These are phyloP conservation scores for Cenchrus fungigraminus DNA, from an alignment of 176 grass and related monocot genomes.

Conservation along the genomic window DNA sequence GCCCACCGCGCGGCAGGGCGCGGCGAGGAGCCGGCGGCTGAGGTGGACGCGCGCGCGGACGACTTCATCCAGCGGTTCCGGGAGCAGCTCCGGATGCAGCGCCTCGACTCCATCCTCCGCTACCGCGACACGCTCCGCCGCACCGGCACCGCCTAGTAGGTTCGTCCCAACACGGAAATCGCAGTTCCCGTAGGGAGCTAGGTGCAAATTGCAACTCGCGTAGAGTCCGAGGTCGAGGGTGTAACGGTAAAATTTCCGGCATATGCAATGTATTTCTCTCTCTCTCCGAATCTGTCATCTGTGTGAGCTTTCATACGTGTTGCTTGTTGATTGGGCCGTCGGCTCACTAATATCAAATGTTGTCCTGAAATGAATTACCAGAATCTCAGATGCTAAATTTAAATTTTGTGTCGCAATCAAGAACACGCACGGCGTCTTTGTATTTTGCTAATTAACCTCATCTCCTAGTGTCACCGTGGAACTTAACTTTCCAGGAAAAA, in stretches of 20 bases:
- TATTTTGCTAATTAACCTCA: too few species aligned
- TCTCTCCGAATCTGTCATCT: too few species aligned
- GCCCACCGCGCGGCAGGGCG: too few species aligned
- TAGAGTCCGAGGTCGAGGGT: not conserved
- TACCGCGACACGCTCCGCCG: constrained; percentile 27
- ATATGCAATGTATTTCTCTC: not conserved
- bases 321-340: too few species aligned
- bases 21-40: not conserved
- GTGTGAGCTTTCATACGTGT: too few species aligned
- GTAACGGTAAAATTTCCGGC: not conserved
- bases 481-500: too few species aligned
- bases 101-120: constrained; percentile 31
- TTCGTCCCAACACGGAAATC: rapidly evolving
- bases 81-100: constrained; percentile 39
- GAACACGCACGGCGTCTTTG: too few species aligned
- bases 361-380: too few species aligned
- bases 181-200: not conserved
- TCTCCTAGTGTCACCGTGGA: too few species aligned
- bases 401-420: too few species aligned
- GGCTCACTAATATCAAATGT: too few species aligned
- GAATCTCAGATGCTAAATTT: too few species aligned
- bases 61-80: constrained; percentile 34
- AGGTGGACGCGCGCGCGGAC: constrained; percentile 35
- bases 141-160: not conserved
- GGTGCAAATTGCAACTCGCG: not conserved